These are phyloP conservation scores for Fusarium temperatum DNA, from an alignment of 2,329 filamentous ascomycete genomes.

Conservation along the genomic window DNA sequence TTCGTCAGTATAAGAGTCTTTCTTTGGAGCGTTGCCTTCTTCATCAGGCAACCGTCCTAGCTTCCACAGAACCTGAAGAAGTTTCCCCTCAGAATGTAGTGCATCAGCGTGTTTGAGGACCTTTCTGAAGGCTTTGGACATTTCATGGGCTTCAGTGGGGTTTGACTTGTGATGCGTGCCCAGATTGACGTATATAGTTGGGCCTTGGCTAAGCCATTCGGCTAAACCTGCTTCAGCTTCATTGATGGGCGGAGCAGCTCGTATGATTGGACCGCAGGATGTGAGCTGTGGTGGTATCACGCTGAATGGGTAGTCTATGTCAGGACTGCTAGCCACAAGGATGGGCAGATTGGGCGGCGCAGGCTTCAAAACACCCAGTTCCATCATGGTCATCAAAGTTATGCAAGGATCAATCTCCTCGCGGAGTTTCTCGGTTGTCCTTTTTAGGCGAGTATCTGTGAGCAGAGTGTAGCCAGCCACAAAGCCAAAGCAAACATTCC, in stretches of 20 bases:
- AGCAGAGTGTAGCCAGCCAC: neutral
- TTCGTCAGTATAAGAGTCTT: neutral
- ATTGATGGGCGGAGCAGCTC: fast-evolving
- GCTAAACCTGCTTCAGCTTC: neutral
- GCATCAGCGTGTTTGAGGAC: neutral
- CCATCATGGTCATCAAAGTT: neutral
- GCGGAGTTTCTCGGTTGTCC: fast-evolving
- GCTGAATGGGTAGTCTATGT: neutral
- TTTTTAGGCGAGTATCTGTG: neutral
- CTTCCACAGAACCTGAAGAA: neutral
- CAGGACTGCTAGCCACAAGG: neutral
- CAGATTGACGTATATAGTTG: neutral
- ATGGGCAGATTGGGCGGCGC: neutral
- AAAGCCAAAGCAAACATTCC: neutral
- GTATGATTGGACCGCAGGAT: neutral
- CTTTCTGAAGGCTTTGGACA: neutral
- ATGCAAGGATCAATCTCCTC: neutral
- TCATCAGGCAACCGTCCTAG: neutral
- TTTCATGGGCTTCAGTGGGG: neutral
- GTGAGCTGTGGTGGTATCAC: neutral
- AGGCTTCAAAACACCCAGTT: neutral
- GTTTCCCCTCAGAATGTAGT: fast-evolving
- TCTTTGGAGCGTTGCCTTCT: neutral
- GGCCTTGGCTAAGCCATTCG: neutral
- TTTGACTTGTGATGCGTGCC: neutral